A percentile compares a stretch with the other conserved stretches of the same genome.
Conservation (phyloP, 495 filamentous ascomycete genomes). For the Acidiella bohemica region DNA sequence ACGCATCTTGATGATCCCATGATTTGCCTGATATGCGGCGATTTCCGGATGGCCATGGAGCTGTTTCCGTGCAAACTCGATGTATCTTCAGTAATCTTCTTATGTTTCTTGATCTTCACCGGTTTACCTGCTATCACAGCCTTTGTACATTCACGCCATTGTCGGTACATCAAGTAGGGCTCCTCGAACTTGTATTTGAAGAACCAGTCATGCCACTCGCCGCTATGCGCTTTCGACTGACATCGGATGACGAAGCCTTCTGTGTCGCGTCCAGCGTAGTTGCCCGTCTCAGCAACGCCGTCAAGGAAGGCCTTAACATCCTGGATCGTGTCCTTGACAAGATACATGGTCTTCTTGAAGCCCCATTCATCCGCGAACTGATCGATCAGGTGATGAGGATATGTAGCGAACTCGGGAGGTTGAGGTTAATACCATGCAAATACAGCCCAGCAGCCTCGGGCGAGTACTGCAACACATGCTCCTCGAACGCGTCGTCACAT, state of each 20-base stretch:
- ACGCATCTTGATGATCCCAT: slow-evolving; percentile 88
- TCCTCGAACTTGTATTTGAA: slow-evolving; percentile 99
- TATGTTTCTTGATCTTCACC: slow-evolving; percentile 72
- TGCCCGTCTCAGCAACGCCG: slow-evolving; percentile 65
- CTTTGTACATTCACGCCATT: slow-evolving; percentile 97
- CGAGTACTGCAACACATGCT: slow-evolving; percentile 86
- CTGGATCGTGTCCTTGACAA: slow-evolving; percentile 59
- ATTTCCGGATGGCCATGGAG: slow-evolving; percentile 52
- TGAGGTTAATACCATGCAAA: slow-evolving; percentile 89
- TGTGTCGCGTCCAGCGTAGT: slow-evolving; percentile 79
- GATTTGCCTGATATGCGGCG: slow-evolving; percentile 61
- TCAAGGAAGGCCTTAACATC: slow-evolving; percentile 70
- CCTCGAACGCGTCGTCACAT: slow-evolving; percentile 91
- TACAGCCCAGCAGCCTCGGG: slow-evolving; percentile 82
- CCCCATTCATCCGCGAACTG: slow-evolving; percentile 87
- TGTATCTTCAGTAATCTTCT: slow-evolving; percentile 84
- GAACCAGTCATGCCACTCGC: slow-evolving; percentile 74
- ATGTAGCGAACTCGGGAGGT: slow-evolving; percentile 75
- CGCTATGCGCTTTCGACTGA: slow-evolving; percentile 42
- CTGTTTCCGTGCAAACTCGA: slow-evolving; percentile 61
- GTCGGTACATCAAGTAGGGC: slow-evolving; percentile 93
- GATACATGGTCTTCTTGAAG: slow-evolving; percentile 74
- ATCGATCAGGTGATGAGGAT: slow-evolving; percentile 63
- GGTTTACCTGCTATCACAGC: slow-evolving; percentile 62
- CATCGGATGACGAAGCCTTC: slow-evolving; percentile 96